Evolutionary conservation across 2,329 filamentous ascomycete species (phyloP).

Genomic region (Aspergillus calidoustus): DNA sequence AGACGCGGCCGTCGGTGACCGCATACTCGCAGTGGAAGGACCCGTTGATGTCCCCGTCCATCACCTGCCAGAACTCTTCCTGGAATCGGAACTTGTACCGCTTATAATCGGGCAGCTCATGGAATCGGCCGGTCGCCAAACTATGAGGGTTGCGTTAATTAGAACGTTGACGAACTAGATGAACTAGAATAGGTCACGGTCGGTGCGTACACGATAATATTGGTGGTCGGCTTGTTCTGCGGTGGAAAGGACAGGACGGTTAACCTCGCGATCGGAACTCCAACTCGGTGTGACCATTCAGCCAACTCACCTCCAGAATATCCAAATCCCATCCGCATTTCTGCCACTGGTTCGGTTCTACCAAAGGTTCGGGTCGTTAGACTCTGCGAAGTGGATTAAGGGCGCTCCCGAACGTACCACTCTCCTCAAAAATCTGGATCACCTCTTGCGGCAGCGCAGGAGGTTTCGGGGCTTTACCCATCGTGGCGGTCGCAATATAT

Average conservation of each 20-base stretch:
- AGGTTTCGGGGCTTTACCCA: neutral
- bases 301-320: neutral
- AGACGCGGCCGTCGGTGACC: slow-evolving; percentile 1
- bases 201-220: slow-evolving; percentile 8
- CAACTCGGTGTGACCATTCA: too few species aligned
- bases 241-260: neutral
- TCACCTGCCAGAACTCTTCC: slow-evolving; percentile 18
- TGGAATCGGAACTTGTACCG: slow-evolving; percentile 3
- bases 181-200: too few species aligned
- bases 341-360: neutral
- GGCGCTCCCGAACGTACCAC: neutral
- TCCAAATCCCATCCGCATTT: neutral
- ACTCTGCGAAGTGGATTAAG: neutral
- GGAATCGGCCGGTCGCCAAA: neutral
- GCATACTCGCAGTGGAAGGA: slow-evolving; percentile 24
- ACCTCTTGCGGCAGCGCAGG: neutral
- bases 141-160: neutral
- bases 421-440: slow-evolving; percentile 5
- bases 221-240: neutral
- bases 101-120: neutral
- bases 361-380: neutral
- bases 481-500: neutral
- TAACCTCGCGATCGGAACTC: neutral
- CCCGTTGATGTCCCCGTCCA: slow-evolving; percentile 27
- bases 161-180: too few species aligned